phyloP scores from a whole-genome alignment of 371 early-diverging fungal species.

The Mucor velutinosus region DNA sequence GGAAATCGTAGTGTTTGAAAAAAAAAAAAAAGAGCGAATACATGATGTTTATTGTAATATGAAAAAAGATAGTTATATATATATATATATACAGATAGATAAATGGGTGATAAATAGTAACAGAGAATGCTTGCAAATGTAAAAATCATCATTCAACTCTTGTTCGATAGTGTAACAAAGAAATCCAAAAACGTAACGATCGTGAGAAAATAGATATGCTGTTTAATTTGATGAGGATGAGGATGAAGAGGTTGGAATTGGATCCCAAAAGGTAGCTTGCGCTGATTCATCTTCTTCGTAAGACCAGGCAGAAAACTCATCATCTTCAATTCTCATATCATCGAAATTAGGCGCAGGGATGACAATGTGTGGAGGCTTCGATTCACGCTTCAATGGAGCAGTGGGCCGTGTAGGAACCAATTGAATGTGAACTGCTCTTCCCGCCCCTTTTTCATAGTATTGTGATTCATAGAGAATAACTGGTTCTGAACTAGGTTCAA shows the following conservation, averaged over 20 bases:
- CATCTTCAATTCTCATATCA: slow-evolving; percentile 15
- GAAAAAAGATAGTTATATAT: neutral
- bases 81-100: no score
- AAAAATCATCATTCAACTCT: neutral
- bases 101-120: neutral
- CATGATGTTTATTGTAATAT: neutral
- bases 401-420: slow-evolving; percentile 31
- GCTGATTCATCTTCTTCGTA: slow-evolving; percentile 11
- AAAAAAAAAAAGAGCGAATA: neutral
- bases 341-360: slow-evolving; percentile 21
- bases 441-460: slow-evolving; percentile 25
- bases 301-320: slow-evolving; percentile 28
- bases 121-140: neutral
- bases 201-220: neutral
- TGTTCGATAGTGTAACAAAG: neutral
- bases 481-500: slow-evolving; percentile 25
- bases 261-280: slow-evolving; percentile 4
- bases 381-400: slow-evolving; percentile 19
- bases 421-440: slow-evolving; percentile 18
- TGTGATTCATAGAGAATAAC: slow-evolving; percentile 29
- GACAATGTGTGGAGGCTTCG: slow-evolving; percentile 23
- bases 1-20: neutral
- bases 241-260: neutral
- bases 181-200: neutral
- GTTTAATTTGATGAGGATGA: neutral